Evolutionary conservation across 2,329 filamentous ascomycete genomes (phyloP), one percentile per base, ranked within the genome.

Genomic region (Monosporascus sp.): DNA sequence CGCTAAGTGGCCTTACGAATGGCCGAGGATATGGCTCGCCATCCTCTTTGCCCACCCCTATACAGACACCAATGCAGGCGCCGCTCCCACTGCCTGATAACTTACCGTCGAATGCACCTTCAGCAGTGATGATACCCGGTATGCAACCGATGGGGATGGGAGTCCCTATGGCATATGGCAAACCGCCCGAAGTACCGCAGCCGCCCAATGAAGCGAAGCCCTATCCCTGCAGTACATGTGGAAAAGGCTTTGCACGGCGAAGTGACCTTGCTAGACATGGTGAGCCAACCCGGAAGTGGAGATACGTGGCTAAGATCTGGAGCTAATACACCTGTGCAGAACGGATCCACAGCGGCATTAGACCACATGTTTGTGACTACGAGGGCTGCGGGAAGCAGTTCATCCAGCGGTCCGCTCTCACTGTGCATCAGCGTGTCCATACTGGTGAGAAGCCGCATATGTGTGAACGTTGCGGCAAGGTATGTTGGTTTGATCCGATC

Each of bases 391-490:
- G 89, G 59, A 99, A 97, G 73, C 89, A 93, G 67, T 99, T 99
- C 69, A 99, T 99, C 62, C 94, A 99, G 71, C 83, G 94, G 52
- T 97, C 92, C 27, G 94, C 94, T 22, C 75, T 99, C 69, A 99
- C 94, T 0, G 94, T 99, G 7, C 94, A 97, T 71, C 87, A 89
- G 66, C 88, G 94, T 62, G 92, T 97, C 20, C 94, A 99, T 71
- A 97, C 94, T 2, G 94, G 94, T 59, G 94, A 97, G 75, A 99
- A 99, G 74, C 94, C 94, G 49, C 94, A 99, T 65, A 93, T 94
- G 84, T 99, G 94, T 68, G 94, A 97, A 72, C 85, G 89, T 58
- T 97, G 94, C 70, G 90, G 90, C 70, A 97, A 97, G 86, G 92
- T 96, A 78, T 65, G 80, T 59, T 7, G 14, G 4, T 22, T n/a